phyloP scores from a whole-genome alignment of 768 basidiomycete species.

The Porphyrellus cyaneotinctus region DNA sequence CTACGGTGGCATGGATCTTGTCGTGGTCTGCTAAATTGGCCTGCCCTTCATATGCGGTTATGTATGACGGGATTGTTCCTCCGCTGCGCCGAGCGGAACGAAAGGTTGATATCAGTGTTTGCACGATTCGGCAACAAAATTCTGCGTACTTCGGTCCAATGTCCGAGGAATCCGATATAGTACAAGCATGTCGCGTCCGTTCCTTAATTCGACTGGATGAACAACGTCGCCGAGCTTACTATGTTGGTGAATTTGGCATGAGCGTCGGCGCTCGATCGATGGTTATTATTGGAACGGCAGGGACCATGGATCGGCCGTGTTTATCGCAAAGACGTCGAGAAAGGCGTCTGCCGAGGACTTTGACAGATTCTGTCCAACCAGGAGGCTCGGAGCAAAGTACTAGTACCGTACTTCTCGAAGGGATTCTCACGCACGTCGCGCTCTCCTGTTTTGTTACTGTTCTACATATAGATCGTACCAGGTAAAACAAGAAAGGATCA shows the following conservation, averaged over 20 bases:
- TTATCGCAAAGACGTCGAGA: background rate
- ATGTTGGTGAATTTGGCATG: slow-evolving; percentile 77
- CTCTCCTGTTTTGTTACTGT: too few relatives aligned
- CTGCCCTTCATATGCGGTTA: slow-evolving; percentile 85
- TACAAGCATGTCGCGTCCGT: slow-evolving; percentile 74
- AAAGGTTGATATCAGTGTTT: background rate
- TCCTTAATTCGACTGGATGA: slow-evolving; percentile 76
- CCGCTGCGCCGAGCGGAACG: slow-evolving; percentile 49
- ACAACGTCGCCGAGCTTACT: slow-evolving; percentile 76
- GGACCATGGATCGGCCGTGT: background rate
- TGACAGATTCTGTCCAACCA: background rate
- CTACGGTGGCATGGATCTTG: slow-evolving; percentile 75
- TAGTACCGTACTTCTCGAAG: too few relatives aligned
- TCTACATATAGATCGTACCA: background rate
- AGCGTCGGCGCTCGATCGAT: background rate
- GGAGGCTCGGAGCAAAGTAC: too few relatives aligned
- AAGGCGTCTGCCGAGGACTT: background rate
- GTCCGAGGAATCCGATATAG: slow-evolving; percentile 82
- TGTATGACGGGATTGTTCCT: slow-evolving; percentile 73
- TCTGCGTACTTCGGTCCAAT: slow-evolving; percentile 65
- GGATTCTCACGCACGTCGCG: too few relatives aligned
- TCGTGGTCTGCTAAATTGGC: slow-evolving; percentile 73
- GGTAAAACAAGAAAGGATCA: too few relatives aligned
- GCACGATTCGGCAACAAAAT: background rate
- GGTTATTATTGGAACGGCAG: too few relatives aligned